Evolutionary conservation across 768 basidiomycete species (phyloP).

Genomic region (Coprinopsis marcescibilis): DNA sequence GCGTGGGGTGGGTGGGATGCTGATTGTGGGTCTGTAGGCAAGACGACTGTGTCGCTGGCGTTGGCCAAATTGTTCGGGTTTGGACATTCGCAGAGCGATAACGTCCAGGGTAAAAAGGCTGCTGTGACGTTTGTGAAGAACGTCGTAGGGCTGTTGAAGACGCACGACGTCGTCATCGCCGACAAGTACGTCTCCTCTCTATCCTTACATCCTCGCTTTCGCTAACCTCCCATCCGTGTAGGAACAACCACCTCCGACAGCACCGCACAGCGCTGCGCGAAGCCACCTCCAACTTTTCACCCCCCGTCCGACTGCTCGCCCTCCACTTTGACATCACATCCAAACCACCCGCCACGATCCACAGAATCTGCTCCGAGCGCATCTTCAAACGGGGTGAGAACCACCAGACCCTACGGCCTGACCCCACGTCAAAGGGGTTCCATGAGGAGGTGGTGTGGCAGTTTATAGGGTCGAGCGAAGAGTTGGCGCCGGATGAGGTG

Average conservation of each 20-base stretch:
- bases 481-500: constrained; percentile 54
- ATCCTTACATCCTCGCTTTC: not conserved
- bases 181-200: constrained; percentile 61
- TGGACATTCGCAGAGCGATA: constrained; percentile 92
- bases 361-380: constrained; percentile 74
- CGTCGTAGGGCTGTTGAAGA: constrained; percentile 53
- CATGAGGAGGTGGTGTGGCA: constrained; percentile 83
- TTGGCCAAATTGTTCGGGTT: constrained; percentile 77
- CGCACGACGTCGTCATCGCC: constrained; percentile 77
- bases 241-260: constrained; percentile 85
- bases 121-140: constrained; percentile 69
- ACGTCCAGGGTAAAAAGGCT: constrained; percentile 71
- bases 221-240: constrained; percentile 7
- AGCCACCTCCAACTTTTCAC: constrained; percentile 33
- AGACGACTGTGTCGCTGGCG: constrained; percentile 81
- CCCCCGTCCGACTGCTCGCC: constrained; percentile 71
- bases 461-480: constrained; percentile 64
- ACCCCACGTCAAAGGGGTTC: constrained; percentile 31
- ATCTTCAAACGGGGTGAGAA: constrained; percentile 71
- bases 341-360: constrained; percentile 51
- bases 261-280: constrained; percentile 72
- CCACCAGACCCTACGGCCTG: constrained; percentile 77
- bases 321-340: constrained; percentile 67
- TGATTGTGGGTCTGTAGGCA: constrained; percentile 44
- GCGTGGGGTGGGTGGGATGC: no score